Evolutionary conservation across 305 asterid species (phyloP).

Genomic region (Solanum hybrid): DNA sequence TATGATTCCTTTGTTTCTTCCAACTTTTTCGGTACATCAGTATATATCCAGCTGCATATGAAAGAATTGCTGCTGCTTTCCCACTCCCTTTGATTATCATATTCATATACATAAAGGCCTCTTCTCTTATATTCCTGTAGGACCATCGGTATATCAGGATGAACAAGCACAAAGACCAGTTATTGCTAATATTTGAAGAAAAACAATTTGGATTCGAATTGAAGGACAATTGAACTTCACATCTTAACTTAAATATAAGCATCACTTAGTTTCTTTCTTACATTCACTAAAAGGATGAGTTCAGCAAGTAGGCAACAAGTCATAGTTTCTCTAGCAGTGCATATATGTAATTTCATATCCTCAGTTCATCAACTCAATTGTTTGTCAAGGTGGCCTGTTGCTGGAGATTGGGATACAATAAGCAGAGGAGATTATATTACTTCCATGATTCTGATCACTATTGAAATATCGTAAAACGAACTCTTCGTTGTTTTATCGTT

Average conservation of each 20-base stretch:
- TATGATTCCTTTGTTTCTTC: background rate
- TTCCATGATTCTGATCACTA: background rate
- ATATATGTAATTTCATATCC: background rate
- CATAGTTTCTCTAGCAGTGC: background rate
- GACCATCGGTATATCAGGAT: background rate
- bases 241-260: background rate
- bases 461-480: background rate
- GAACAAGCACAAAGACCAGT: background rate
- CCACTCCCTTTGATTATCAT: background rate
- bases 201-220: background rate
- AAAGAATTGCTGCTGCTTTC: background rate
- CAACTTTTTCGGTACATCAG: background rate
- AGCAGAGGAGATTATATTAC: background rate
- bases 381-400: background rate
- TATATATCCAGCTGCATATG: background rate
- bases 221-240: background rate
- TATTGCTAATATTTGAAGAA: background rate
- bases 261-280: background rate
- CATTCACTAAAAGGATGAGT: background rate
- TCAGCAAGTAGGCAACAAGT: background rate
- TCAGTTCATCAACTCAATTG: background rate
- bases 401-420: background rate
- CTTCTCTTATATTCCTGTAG: background rate
- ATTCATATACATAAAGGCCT: background rate
- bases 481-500: background rate